Evolutionary conservation across 78 protist species (phyloP).

Genomic region (Mastigamoeba balamuthi): DNA sequence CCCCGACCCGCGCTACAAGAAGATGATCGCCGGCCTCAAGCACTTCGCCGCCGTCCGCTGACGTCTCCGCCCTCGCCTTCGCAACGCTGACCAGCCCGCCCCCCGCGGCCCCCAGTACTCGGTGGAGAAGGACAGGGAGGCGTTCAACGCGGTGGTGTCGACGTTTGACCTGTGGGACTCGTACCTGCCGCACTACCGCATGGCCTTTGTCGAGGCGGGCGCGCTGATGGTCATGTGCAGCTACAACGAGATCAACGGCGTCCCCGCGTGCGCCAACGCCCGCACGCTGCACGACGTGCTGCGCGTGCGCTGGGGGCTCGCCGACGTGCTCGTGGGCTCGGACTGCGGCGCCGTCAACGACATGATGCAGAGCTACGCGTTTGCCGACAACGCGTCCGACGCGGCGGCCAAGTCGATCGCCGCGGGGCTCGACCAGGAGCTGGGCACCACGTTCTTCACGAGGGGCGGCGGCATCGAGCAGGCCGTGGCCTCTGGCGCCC

Average conservation of each 20-base stretch:
- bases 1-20: not conserved
- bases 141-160: not conserved
- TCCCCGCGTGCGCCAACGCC: constrained; percentile 14
- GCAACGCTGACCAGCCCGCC: too few species aligned
- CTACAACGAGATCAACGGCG: constrained; percentile 19
- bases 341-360: constrained; percentile 21
- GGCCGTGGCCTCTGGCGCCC: too few species aligned
- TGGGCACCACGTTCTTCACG: not conserved
- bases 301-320: constrained; percentile 2
- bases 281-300: not conserved
- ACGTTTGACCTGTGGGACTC: not conserved
- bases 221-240: constrained; percentile 14
- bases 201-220: not conserved
- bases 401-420: not conserved
- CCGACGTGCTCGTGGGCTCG: constrained; percentile 4
- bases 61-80: too few species aligned
- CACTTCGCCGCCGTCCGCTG: constrained; percentile 24
- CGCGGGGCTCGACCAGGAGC: not conserved
- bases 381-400: not conserved
- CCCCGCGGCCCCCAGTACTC: constrained; percentile 7
- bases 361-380: not conserved
- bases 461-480: too few species aligned
- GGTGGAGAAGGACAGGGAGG: not conserved
- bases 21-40: constrained; percentile 4
- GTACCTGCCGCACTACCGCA: not conserved